Conservation (phyloP, 2,329 filamentous ascomycete species). For the Claviceps humidiphila region DNA sequence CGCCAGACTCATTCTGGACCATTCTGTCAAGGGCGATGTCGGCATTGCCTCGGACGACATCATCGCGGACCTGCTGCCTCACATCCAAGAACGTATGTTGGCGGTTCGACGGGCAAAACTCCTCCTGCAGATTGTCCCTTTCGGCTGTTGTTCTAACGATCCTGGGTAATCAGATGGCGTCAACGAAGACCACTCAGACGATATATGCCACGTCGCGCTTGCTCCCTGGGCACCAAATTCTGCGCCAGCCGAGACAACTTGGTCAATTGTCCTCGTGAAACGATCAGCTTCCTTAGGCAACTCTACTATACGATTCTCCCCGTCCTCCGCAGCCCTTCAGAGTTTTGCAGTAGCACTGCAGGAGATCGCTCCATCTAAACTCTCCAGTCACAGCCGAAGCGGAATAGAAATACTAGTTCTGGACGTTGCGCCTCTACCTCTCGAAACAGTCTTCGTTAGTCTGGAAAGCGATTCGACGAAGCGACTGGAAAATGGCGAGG, state of each 20-base stretch:
- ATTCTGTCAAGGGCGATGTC: constrained; percentile 71
- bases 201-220: constrained; percentile 53
- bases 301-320: constrained; percentile 68
- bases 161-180: constrained; percentile 10
- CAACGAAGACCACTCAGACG: constrained; percentile 23
- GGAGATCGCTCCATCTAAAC: constrained; percentile 60
- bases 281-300: constrained; percentile 52
- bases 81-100: constrained; percentile 38
- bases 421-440: constrained; percentile 63
- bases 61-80: constrained; percentile 66
- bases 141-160: neutral
- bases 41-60: constrained; percentile 81
- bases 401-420: constrained; percentile 75
- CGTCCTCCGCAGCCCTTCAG: constrained; percentile 60
- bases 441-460: constrained; percentile 79
- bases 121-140: neutral
- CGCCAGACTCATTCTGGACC: constrained; percentile 72
- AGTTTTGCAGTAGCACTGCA: constrained; percentile 64
- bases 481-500: constrained; percentile 70
- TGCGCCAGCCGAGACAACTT: constrained; percentile 49
- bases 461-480: constrained; percentile 70
- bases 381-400: constrained; percentile 56
- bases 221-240: constrained; percentile 56
- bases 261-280: constrained; percentile 74
- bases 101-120: neutral